Conservation (phyloP, 1,284 basidiomycete genomes). For the Trichosporon ovoides region DNA sequence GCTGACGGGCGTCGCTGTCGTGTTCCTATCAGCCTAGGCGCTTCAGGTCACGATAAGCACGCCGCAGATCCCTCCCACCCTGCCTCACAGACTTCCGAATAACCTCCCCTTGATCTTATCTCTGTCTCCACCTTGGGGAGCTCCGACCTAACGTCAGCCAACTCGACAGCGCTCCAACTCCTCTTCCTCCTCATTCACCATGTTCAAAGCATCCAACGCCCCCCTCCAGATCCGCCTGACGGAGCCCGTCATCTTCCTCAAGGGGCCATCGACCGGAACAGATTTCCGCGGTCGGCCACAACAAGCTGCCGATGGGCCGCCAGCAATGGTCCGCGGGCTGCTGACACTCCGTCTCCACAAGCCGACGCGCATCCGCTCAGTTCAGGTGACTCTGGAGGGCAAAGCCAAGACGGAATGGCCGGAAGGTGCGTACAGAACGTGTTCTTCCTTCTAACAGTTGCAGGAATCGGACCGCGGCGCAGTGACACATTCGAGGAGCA, state of each 20-base stretch:
- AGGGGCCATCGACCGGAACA: slow-evolving; percentile 49
- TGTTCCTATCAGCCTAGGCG: no score
- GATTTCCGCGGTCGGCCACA: slow-evolving; percentile 52
- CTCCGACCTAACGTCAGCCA: neutral
- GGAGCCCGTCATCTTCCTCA: slow-evolving; percentile 75
- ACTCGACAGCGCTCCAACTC: neutral
- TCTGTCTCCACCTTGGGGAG: neutral
- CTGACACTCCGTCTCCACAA: slow-evolving; percentile 74
- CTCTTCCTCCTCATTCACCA: slow-evolving; percentile 60
- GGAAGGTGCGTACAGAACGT: slow-evolving; percentile 61
- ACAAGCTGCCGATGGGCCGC: slow-evolving; percentile 54
- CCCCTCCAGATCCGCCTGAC: slow-evolving; percentile 64
- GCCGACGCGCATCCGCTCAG: slow-evolving; percentile 78
- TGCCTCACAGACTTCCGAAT: neutral
- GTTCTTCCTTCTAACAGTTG: neutral
- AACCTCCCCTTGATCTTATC: slow-evolving; percentile 1
- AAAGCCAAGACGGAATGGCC: slow-evolving; percentile 67
- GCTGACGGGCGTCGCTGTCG: no score
- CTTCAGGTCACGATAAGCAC: neutral
- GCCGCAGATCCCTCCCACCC: neutral
- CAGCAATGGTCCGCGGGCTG: slow-evolving; percentile 81
- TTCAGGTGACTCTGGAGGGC: slow-evolving; percentile 72
- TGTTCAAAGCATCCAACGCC: slow-evolving; percentile 71
- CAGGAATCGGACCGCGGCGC: slow-evolving; percentile 72
- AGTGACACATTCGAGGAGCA: slow-evolving; percentile 77